These are phyloP conservation scores for Cryptosporidium sp. DNA, from an alignment of 169 alveolate species.

Conservation along the genomic window DNA sequence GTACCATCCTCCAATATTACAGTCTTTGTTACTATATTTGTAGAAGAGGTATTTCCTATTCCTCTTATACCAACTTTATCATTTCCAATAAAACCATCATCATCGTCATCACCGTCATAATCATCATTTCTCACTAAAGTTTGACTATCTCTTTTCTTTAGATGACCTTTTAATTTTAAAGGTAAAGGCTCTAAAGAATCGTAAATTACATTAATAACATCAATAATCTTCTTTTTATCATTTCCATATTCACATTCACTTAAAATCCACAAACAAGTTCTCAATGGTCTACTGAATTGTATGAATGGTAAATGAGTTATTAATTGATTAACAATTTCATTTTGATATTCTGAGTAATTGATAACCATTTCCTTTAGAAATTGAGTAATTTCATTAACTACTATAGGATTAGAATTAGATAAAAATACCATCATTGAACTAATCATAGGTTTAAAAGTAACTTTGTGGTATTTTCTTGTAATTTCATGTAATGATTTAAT, in stretches of 20 bases:
- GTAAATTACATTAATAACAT: conserved; percentile 19
- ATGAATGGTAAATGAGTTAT: conserved; percentile 11
- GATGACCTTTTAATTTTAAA: neutral
- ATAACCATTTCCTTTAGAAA: conserved; percentile 54
- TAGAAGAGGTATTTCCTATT: neutral
- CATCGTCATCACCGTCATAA: neutral
- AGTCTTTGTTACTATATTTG: conserved; percentile 82
- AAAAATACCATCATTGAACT: conserved; percentile 20
- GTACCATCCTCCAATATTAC: conserved; percentile 96
- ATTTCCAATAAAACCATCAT: neutral
- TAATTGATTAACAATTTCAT: conserved; percentile 6
- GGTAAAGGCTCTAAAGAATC: conserved; percentile 42
- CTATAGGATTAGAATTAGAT: conserved; percentile 10
- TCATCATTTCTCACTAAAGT: neutral
- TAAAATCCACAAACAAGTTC: conserved; percentile 70
- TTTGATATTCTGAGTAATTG: conserved; percentile 14
- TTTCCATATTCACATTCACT: conserved; percentile 50
- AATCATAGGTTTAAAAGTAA: conserved; percentile 36
- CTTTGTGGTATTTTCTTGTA: conserved; percentile 32
- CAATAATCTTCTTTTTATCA: neutral
- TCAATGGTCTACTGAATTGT: conserved; percentile 55
- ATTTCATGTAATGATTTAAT: conserved; percentile 42
- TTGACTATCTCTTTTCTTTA: neutral
- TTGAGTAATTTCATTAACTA: conserved; percentile 59
- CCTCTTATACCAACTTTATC: neutral